These are phyloP conservation scores for Alternaria hordeiaustralica DNA, from an alignment of 2,329 filamentous ascomycete species.

Conservation along the genomic window DNA sequence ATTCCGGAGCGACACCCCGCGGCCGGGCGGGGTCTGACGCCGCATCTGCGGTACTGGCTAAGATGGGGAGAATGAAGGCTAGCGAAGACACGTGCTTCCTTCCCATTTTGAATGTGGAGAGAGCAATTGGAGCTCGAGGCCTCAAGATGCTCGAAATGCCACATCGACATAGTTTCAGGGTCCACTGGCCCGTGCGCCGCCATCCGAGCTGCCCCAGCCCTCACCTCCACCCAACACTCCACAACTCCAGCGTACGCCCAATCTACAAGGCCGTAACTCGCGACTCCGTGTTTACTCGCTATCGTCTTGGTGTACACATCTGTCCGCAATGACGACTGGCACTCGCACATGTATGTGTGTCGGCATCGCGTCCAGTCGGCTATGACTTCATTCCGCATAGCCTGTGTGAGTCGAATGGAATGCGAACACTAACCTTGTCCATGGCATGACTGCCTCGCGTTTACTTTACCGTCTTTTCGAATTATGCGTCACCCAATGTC, in stretches of 20 bases:
- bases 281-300: neutral
- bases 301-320: neutral
- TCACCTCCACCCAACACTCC: neutral
- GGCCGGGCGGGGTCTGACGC: conserved; percentile 73
- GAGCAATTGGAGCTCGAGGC: conserved; percentile 33
- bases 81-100: conserved; percentile 37
- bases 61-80: conserved; percentile 37
- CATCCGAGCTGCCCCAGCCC: conserved; percentile 1
- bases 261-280: neutral
- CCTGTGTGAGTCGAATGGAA: neutral
- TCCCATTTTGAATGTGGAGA: conserved; percentile 36
- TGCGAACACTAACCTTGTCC: neutral
- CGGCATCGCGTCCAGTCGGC: neutral
- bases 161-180: conserved; percentile 29
- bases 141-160: conserved; percentile 24
- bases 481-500: neutral
- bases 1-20: conserved; percentile 87
- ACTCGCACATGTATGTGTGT: neutral
- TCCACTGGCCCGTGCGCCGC: conserved; percentile 12
- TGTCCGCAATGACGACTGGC: neutral
- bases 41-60: conserved; percentile 50
- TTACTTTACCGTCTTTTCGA: neutral
- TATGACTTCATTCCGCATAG: neutral
- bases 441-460: neutral
- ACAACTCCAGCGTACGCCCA: neutral